These are phyloP conservation scores for Cucumis melo DNA, from an alignment of 306 rosid species.

Conservation along the genomic window DNA sequence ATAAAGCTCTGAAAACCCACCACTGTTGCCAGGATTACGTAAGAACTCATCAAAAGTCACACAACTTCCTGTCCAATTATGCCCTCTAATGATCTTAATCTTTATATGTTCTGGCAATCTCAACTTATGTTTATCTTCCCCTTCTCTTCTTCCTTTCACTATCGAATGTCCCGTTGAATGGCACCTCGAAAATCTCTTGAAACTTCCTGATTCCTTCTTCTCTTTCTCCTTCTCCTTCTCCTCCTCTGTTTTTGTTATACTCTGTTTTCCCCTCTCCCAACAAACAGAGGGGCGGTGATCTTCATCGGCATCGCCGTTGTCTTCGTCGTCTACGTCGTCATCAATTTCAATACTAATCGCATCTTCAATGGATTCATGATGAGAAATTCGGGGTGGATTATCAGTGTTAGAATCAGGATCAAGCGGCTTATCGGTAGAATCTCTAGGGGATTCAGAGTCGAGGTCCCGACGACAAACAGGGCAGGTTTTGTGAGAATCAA, in stretches of 20 bases:
- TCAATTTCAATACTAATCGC: slow-evolving; percentile 28
- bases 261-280: neutral
- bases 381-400: neutral
- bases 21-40: slow-evolving; percentile 8
- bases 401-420: neutral
- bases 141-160: slow-evolving; percentile 17
- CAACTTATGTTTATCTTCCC: slow-evolving; percentile 32
- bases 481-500: slow-evolving; percentile 53
- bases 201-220: neutral
- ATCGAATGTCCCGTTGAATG: slow-evolving; percentile 76
- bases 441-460: slow-evolving; percentile 11
- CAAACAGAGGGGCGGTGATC: neutral
- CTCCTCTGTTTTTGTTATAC: neutral
- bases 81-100: slow-evolving; percentile 26
- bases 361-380: neutral
- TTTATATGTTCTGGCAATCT: slow-evolving; percentile 32
- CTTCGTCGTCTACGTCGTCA: neutral
- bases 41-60: slow-evolving; percentile 26
- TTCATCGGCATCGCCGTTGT: neutral
- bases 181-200: slow-evolving; percentile 25
- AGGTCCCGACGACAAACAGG: slow-evolving; percentile 68
- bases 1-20: slow-evolving; percentile 23
- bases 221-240: neutral
- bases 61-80: slow-evolving; percentile 30
- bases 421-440: neutral